Evolutionary conservation across 148 eudicot species (phyloP), one percentile per base, ranked within the genome.

Genomic region (Agrostemma githago): DNA sequence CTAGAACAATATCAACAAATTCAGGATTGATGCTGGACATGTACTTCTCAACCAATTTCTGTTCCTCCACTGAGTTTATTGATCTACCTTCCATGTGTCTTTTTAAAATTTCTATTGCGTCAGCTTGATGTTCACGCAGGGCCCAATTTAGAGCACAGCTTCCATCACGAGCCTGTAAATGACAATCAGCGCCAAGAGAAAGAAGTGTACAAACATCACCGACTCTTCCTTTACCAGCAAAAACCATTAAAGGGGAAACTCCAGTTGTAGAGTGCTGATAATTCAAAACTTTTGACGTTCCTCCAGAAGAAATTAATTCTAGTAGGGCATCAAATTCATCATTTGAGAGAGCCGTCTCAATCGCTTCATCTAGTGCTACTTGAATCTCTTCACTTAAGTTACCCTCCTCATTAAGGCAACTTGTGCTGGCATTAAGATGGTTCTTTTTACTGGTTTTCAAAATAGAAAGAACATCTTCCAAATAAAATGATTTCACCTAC

Each of bases 221-320:
- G 38, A 88, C 82, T 79, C 85, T 90, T 41, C 97, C 99, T 86
- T 92, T 92, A 20, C 82, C 84, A 7, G 97, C 85, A 77, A 89
- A 84, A 66, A 90, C 95, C 99, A 92, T 96, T 78, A 96, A 85
- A 4, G 99, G 92, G 37, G 97, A 87, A 44, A 88, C 84, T 84
- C 96, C 89, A n/a, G 88, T 89, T 70, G 41, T 59, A 20, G 97
- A 90, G 66, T 96, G 96, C 86, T 88, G 94, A 72, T 83, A 89
- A 80, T 96, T 90, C 54, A 83, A 66, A 71, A 85, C 77, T 63
- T 81, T 80, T 14, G 85, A 73, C 1, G 75, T 82, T 68, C 83
- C 85, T 77, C 82, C 85, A 37, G 91, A 88, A 44, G 89, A 89
- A 70, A 96, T 72, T 42, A 88, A 70, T 61, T 96, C 94, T 20